Conservation (phyloP, 2,329 filamentous ascomycete species). For the Pseudogymnoascus sp. region DNA sequence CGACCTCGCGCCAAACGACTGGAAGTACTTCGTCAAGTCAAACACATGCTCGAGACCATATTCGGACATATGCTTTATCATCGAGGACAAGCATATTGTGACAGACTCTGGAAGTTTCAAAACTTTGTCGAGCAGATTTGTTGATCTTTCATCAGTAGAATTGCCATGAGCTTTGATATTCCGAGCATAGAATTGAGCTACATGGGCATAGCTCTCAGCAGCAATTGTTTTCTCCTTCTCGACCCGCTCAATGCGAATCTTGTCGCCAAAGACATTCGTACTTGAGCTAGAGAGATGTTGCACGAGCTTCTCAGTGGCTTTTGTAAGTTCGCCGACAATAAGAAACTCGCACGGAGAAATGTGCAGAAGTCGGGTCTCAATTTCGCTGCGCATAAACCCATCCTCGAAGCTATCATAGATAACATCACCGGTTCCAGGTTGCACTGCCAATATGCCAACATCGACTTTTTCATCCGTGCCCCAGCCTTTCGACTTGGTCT, state of each 20-base stretch:
- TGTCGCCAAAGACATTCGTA: constrained; percentile 87
- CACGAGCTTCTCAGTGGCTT: constrained; percentile 84
- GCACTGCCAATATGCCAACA: constrained; percentile 85
- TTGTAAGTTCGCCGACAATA: constrained; percentile 82
- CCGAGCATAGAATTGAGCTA: constrained; percentile 85
- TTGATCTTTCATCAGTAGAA: constrained; percentile 45
- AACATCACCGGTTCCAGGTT: constrained; percentile 91
- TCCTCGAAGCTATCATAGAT: constrained; percentile 95
- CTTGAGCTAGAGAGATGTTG: constrained; percentile 82
- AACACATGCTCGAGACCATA: constrained; percentile 95
- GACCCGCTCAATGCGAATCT: constrained; percentile 74
- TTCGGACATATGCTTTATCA: constrained; percentile 88
- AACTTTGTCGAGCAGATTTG: constrained; percentile 72
- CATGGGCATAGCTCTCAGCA: constrained; percentile 76
- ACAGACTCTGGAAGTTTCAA: constrained; percentile 76
- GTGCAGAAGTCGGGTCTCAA: constrained; percentile 90
- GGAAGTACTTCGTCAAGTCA: constrained; percentile 91
- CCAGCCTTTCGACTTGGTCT: constrained; percentile 67
- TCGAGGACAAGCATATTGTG: constrained; percentile 85
- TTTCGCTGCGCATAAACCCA: constrained; percentile 92
- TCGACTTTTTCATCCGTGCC: constrained; percentile 90
- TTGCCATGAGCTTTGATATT: constrained; percentile 59
- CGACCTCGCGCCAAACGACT: constrained; percentile 85
- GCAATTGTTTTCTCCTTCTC: constrained; percentile 71
- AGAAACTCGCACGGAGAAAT: constrained; percentile 94